Conservation (phyloP, 2,329 filamentous ascomycete genomes). For the Scopulariopsis brevicaulis region DNA sequence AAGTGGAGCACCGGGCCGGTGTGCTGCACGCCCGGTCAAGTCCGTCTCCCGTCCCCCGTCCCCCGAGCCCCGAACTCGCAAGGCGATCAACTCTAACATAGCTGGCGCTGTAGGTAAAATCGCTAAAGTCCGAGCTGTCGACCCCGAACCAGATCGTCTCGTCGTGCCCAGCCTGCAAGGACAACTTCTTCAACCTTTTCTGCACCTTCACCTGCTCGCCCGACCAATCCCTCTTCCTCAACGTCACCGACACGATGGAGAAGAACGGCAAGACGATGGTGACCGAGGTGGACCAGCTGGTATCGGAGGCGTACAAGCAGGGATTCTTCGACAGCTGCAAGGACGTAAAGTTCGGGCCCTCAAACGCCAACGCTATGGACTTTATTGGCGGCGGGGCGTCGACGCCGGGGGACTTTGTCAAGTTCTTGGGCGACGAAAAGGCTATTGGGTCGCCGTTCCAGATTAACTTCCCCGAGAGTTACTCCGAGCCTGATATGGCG, state of each 20-base stretch:
- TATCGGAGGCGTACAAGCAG: conserved; percentile 71
- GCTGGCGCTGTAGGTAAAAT: conserved; percentile 46
- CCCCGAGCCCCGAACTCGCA: neutral
- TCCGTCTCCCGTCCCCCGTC: conserved; percentile 17
- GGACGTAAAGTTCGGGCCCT: conserved; percentile 94
- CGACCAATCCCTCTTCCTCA: conserved; percentile 90
- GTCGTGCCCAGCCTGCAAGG: conserved; percentile 91
- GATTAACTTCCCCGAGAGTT: conserved; percentile 74
- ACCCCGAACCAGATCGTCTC: conserved; percentile 83
- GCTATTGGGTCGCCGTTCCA: conserved; percentile 90
- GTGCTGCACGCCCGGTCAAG: conserved; percentile 77
- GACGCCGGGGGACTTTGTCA: conserved; percentile 76
- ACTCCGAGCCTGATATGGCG: conserved; percentile 57
- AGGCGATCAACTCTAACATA: conserved; percentile 2
- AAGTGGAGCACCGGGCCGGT: conserved; percentile 78
- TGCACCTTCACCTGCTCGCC: conserved; percentile 98
- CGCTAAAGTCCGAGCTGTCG: conserved; percentile 73
- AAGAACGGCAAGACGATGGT: conserved; percentile 51
- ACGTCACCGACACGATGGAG: conserved; percentile 65
- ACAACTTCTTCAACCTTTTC: conserved; percentile 97
- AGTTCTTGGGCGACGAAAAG: conserved; percentile 89
- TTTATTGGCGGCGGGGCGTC: conserved; percentile 93
- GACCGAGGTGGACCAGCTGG: conserved; percentile 80
- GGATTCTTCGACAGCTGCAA: conserved; percentile 97
- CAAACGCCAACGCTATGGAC: conserved; percentile 87